Evolutionary conservation across 2,329 filamentous ascomycete species (phyloP), one percentile per base, ranked within the genome.

Genomic region (Beauveria sp.): DNA sequence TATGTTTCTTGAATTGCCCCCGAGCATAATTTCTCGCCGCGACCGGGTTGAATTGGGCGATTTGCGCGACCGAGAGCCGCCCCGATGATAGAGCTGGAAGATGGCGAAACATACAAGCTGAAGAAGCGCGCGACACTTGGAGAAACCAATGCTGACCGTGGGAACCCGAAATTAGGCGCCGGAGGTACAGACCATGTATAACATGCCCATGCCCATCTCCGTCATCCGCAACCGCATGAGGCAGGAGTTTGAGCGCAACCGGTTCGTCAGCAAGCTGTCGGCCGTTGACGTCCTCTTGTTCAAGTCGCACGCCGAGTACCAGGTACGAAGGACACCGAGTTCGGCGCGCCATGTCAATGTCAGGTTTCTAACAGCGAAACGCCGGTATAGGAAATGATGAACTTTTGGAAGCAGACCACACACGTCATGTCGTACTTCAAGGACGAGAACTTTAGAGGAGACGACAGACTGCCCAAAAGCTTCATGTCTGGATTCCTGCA

Each of bases 391-490:
- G 94, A 99, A 83, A 99, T 90, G 59, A 86, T 99, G 82, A 99
- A 99, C 80, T 99, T 90, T 83, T 99, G 94, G 94, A 96, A 97
- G 79, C 94, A 99, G 78, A 83, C 92, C 64, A 90, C 90, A 65
- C 94, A 99, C 75, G 84, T 99, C 68, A 91, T 99, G 84, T 92
- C 94, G 70, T 99, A 96, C 78, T 99, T 97, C 83, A 87, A 92
- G 73, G 83, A 87, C 69, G 92, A 97, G 76, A 84, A 82, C 75
- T 84, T 84, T 73, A 78, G 91, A 86, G 80, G 91, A 85, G 75
- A 89, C 81, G 74, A 91, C 68, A 86, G 85, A 73, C 78, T 97
- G 76, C 93, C 93, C 44, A 85, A 85, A 70, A 94, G 85, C 80
- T 99, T 99, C 79, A 96, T 99, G 79, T 84, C 87, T 68, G 91